phyloP scores from a whole-genome alignment of 768 basidiomycete genomes.

The Mycena kentingensis region DNA sequence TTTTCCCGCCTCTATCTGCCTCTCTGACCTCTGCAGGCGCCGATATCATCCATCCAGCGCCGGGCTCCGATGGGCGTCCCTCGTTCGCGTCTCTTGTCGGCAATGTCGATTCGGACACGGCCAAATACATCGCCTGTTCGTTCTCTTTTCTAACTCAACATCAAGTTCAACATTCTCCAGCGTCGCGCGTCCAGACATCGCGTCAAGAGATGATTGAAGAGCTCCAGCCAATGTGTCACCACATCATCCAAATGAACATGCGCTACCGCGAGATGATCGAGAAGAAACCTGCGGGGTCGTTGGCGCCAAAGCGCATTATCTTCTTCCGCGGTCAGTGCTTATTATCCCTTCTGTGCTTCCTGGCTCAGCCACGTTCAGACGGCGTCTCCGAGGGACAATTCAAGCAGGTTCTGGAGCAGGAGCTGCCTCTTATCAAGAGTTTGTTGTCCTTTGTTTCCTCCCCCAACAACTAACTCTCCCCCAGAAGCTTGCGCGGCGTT shows the following conservation, averaged over 20 bases:
- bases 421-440: constrained; percentile 64
- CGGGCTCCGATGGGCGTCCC: constrained; percentile 75
- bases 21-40: not conserved
- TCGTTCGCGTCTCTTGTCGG: constrained; percentile 82
- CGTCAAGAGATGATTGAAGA: constrained; percentile 73
- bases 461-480: constrained; percentile 11
- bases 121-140: constrained; percentile 54
- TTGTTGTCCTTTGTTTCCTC: constrained; percentile 13
- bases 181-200: constrained; percentile 15
- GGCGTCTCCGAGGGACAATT: constrained; percentile 59
- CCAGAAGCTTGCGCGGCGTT: constrained; percentile 64
- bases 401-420: constrained; percentile 54
- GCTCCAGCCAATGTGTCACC: constrained; percentile 57
- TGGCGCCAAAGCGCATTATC: constrained; percentile 64
- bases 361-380: constrained; percentile 36
- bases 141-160: not conserved
- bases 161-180: too few species aligned
- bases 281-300: constrained; percentile 43
- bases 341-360: constrained; percentile 16
- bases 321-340: constrained; percentile 68
- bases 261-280: constrained; percentile 53
- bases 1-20: not conserved
- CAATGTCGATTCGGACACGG: constrained; percentile 73
- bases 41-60: constrained; percentile 78
- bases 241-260: not conserved